Conservation (phyloP, 192 early-diverging fungal species). For the Linnemannia zychae region DNA sequence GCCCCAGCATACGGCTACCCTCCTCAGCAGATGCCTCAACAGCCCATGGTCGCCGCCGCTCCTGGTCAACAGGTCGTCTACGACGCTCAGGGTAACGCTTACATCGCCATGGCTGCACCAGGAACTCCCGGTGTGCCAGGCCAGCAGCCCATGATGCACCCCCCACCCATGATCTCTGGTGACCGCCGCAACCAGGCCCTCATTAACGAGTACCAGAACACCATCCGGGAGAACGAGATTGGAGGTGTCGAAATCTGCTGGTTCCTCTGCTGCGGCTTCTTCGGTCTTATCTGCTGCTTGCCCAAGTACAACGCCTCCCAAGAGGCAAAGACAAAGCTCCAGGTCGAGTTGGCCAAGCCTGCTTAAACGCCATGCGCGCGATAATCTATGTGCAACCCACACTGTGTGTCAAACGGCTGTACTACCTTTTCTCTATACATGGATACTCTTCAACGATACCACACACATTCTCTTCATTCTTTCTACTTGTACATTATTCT, state of each 20-base stretch:
- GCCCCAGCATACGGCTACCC: background rate
- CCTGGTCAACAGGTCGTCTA: background rate
- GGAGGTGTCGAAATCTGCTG: slow-evolving; percentile 18
- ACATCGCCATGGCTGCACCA: background rate
- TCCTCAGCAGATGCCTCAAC: background rate
- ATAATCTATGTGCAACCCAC: too few species aligned
- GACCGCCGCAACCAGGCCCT: slow-evolving; percentile 20
- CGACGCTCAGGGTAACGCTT: background rate
- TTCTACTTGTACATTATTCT: background rate
- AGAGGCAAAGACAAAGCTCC: slow-evolving; percentile 17
- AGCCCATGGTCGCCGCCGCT: background rate
- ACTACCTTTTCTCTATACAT: background rate
- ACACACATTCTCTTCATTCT: background rate
- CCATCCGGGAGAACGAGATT: slow-evolving; percentile 27
- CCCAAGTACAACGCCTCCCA: slow-evolving; percentile 38
- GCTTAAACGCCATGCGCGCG: background rate
- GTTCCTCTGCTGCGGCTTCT: slow-evolving; percentile 35
- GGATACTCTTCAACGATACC: background rate
- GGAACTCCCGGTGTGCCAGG: background rate
- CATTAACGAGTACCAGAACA: slow-evolving; percentile 27
- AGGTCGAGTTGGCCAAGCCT: slow-evolving; percentile 23
- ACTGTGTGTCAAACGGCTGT: too few species aligned
- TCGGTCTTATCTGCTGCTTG: slow-evolving; percentile 36
- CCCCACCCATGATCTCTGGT: background rate
- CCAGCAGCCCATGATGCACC: slow-evolving; percentile 5